Conservation (phyloP, 768 basidiomycete species). For the Boletus rex-veris region DNA sequence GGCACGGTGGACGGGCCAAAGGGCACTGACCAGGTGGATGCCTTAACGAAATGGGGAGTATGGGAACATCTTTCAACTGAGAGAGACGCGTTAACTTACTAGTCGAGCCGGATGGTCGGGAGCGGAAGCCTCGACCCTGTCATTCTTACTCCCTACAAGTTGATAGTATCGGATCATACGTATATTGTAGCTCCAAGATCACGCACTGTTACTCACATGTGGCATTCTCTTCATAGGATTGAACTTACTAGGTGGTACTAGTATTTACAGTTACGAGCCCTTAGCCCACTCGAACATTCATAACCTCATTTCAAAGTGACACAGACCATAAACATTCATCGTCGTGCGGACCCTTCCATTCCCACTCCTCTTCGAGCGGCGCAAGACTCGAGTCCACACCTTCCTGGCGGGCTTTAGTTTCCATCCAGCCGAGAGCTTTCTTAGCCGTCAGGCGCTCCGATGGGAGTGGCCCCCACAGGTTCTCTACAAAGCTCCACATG, state of each 20-base stretch:
- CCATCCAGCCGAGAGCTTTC: conserved; percentile 25
- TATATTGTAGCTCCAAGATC: no score
- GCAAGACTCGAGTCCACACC: conserved; percentile 1
- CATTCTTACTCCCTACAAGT: no score
- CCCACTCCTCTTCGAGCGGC: conserved; percentile 19
- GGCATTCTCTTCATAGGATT: no score
- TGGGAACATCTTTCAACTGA: conserved; percentile 16
- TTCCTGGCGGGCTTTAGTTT: conserved; percentile 10
- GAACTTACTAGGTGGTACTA: no score
- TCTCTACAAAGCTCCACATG: conserved; percentile 31
- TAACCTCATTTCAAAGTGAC: not conserved
- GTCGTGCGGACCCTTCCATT: conserved; percentile 2
- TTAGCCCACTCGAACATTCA: no score
- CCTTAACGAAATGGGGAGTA: conserved; percentile 21
- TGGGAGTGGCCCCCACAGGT: conserved; percentile 24
- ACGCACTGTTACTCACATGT: no score
- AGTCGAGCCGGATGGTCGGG: not conserved
- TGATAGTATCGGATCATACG: no score
- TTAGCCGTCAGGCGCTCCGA: conserved; percentile 22
- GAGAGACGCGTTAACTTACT: not conserved
- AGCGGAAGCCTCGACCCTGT: not conserved
- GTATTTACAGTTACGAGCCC: no score
- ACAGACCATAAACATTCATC: conserved; percentile 14
- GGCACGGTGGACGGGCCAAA: not conserved
- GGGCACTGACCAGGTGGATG: conserved; percentile 6